Evolutionary conservation across 805 yeast genomes (phyloP).

Genomic region (Ogataea pignaliae): DNA sequence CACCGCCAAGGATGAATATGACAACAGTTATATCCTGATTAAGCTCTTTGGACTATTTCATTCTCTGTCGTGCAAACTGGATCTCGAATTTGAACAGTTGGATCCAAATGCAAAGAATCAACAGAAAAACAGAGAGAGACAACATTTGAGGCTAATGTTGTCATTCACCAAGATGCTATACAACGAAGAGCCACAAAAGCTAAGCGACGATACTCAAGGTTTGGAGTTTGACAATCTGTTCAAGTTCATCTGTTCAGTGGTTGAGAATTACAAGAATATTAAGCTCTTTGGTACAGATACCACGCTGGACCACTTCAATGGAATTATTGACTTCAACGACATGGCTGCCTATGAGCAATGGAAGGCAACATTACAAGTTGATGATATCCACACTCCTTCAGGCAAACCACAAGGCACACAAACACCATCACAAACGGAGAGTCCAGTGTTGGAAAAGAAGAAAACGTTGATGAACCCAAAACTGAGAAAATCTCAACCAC

Average conservation of each 20-base stretch:
- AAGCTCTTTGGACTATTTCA: slow-evolving; percentile 36
- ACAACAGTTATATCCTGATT: slow-evolving; percentile 37
- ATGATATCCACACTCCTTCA: not conserved
- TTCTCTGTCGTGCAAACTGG: slow-evolving; percentile 19
- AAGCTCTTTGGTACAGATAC: slow-evolving; percentile 11
- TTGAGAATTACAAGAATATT: slow-evolving; percentile 20
- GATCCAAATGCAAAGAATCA: slow-evolving; percentile 22
- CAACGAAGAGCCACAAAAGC: slow-evolving; percentile 21
- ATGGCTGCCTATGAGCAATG: slow-evolving; percentile 22
- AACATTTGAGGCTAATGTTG: slow-evolving; percentile 26
- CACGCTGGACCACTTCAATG: slow-evolving; percentile 19
- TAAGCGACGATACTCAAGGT: slow-evolving; percentile 24
- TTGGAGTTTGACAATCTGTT: slow-evolving; percentile 29
- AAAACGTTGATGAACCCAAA: slow-evolving; percentile 5
- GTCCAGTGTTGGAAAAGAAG: slow-evolving; percentile 8
- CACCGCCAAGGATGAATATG: slow-evolving; percentile 14
- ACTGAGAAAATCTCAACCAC: slow-evolving; percentile 14
- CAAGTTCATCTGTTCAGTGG: slow-evolving; percentile 23
- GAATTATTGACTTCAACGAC: slow-evolving; percentile 23
- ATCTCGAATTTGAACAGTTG: slow-evolving; percentile 20
- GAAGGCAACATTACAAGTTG: slow-evolving; percentile 5
- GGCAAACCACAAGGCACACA: not conserved
- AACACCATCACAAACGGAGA: not conserved
- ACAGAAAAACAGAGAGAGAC: slow-evolving; percentile 21
- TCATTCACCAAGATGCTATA: slow-evolving; percentile 30